phyloP scores from a whole-genome alignment of 352 stramenopile species.

The Globisporangium canariense region DNA sequence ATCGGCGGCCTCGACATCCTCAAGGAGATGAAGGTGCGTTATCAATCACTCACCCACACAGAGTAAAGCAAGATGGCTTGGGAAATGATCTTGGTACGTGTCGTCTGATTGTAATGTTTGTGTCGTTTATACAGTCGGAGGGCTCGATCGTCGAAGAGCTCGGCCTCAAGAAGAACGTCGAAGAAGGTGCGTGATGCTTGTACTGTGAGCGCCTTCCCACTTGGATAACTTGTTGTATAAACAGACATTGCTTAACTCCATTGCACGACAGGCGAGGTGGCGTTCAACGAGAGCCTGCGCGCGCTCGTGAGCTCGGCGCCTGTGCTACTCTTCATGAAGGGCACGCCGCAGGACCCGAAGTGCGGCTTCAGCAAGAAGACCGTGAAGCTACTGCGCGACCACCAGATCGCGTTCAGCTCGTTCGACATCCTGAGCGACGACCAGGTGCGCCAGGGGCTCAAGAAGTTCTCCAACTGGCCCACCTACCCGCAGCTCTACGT shows the following conservation, averaged over 20 bases:
- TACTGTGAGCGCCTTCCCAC: neutral
- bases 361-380: slow-evolving; percentile 95
- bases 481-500: slow-evolving; percentile 98
- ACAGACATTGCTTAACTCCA: neutral
- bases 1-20: slow-evolving; percentile 97
- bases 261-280: slow-evolving; percentile 46
- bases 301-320: slow-evolving; percentile 84
- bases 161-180: slow-evolving; percentile 64
- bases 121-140: slow-evolving; percentile 25
- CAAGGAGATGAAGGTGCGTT: slow-evolving; percentile 92
- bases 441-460: slow-evolving; percentile 94
- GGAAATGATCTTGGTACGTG: neutral
- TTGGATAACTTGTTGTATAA: neutral
- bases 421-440: slow-evolving; percentile 95
- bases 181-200: slow-evolving; percentile 26
- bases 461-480: slow-evolving; percentile 96
- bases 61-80: neutral
- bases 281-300: slow-evolving; percentile 83
- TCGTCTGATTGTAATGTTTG: neutral
- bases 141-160: slow-evolving; percentile 79
- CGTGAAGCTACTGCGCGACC: slow-evolving; percentile 86
- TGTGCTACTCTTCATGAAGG: slow-evolving; percentile 97
- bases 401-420: slow-evolving; percentile 91
- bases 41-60: neutral
- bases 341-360: slow-evolving; percentile 82